Percentiles rank a stretch among this genome's conserved stretches.
Conservation (phyloP, 305 asterid species). For the Plantago lanceolata region DNA sequence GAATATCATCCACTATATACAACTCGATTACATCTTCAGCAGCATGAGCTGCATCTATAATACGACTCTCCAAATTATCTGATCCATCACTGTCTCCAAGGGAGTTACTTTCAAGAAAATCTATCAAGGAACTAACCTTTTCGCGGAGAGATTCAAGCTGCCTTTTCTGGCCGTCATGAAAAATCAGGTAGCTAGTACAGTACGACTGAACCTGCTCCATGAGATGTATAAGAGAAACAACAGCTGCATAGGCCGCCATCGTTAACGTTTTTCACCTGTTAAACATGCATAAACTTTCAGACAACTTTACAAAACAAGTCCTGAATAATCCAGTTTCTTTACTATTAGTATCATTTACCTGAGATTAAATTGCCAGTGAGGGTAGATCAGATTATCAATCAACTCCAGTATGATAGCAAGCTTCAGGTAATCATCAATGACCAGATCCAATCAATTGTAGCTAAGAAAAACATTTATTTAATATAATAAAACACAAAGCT, state of each 20-base stretch:
- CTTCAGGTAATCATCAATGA: not conserved
- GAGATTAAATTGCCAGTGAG: not conserved
- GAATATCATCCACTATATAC: constrained; percentile 12
- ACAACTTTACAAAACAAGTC: not conserved
- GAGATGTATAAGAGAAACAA: not conserved
- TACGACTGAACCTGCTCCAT: not conserved
- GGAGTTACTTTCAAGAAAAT: not conserved
- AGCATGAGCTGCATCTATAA: not conserved
- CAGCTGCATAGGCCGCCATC: not conserved
- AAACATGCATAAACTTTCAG: not conserved
- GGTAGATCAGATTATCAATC: not conserved
- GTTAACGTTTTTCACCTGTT: not conserved
- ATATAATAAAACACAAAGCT: no score
- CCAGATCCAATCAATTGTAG: not conserved
- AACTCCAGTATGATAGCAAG: not conserved
- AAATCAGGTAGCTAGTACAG: not conserved
- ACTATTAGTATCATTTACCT: not conserved
- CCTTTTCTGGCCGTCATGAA: not conserved
- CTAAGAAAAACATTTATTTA: no score
- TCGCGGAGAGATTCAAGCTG: not conserved
- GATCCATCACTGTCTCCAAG: not conserved
- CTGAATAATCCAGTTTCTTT: not conserved
- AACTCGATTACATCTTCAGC: not conserved
- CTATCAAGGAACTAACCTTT: not conserved
- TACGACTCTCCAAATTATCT: not conserved